Percentiles rank a stretch among this genome's conserved stretches.
These are phyloP conservation scores for Yamadazyma laniorum DNA, from an alignment of 805 yeast species.

Conservation along the genomic window DNA sequence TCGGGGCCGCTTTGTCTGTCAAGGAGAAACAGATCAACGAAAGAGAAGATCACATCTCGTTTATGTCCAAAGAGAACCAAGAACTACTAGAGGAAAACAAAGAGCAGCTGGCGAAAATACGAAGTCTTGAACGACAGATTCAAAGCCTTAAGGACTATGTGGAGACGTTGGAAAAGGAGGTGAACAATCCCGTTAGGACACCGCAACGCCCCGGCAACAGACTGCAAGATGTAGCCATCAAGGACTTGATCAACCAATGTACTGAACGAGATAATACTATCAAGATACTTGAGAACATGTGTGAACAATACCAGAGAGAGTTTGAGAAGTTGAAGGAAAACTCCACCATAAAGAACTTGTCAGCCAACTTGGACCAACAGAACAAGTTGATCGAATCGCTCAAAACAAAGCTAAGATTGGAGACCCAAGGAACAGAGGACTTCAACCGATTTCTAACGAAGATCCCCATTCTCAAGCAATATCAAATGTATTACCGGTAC, in stretches of 20 bases:
- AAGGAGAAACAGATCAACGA: constrained; percentile 15
- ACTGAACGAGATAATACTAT: constrained; percentile 20
- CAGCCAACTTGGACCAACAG: constrained; percentile 20
- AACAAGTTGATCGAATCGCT: constrained; percentile 19
- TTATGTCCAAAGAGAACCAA: constrained; percentile 13
- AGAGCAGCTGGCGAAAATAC: constrained; percentile 12
- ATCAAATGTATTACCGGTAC: constrained; percentile 24
- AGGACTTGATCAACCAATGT: constrained; percentile 16
- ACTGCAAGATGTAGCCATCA: constrained; percentile 5
- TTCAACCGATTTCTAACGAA: constrained; percentile 18
- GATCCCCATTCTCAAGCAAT: constrained; percentile 32
- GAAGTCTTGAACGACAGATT: constrained; percentile 19
- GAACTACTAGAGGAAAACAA: constrained; percentile 6
- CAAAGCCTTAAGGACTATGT: constrained; percentile 17
- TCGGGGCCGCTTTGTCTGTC: background rate
- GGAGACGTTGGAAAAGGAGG: constrained; percentile 16
- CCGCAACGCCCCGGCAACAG: background rate
- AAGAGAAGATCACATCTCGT: constrained; percentile 15
- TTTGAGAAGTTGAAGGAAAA: constrained; percentile 13
- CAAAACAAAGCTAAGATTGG: constrained; percentile 16
- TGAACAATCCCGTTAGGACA: constrained; percentile 2
- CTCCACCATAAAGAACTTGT: constrained; percentile 15
- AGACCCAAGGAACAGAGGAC: background rate
- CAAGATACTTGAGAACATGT: constrained; percentile 17
- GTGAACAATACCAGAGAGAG: constrained; percentile 19